These are phyloP conservation scores for Phytopythium ostracodes DNA, from an alignment of 352 stramenopile genomes.

Conservation along the genomic window DNA sequence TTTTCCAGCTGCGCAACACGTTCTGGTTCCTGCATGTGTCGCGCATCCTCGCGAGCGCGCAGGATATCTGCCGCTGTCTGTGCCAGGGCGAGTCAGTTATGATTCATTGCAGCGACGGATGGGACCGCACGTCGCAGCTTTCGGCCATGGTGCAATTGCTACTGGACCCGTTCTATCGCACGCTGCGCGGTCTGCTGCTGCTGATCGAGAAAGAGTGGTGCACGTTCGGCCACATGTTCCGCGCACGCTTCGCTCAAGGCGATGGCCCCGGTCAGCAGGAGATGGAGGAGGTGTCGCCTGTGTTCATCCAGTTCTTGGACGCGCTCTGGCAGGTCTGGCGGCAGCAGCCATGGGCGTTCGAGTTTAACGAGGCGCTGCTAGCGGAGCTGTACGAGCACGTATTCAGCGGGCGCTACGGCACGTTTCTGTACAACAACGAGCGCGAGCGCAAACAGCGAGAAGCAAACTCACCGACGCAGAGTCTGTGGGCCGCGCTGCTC, in stretches of 20 bases:
- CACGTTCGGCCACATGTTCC: constrained; percentile 99
- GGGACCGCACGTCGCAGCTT: constrained; percentile 98
- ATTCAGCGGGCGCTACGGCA: constrained; percentile 97
- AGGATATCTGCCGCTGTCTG: constrained; percentile 93
- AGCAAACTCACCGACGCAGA: constrained; percentile 49
- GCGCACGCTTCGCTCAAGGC: constrained; percentile 94
- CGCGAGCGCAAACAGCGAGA: constrained; percentile 71
- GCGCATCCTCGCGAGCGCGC: constrained; percentile 92
- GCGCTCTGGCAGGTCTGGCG: constrained; percentile 97
- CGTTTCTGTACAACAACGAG: constrained; percentile 97
- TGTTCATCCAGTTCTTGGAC: constrained; percentile 99
- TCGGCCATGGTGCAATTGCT: constrained; percentile 94
- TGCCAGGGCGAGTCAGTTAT: constrained; percentile 94
- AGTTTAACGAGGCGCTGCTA: constrained; percentile 95
- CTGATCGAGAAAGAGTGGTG: constrained; percentile 99
- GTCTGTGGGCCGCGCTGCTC: constrained; percentile 68
- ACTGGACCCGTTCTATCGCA: constrained; percentile 98
- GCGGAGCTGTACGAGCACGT: constrained; percentile 94
- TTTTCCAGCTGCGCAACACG: constrained; percentile 91
- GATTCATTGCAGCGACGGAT: constrained; percentile 99
- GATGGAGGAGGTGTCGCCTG: constrained; percentile 96
- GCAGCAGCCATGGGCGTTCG: constrained; percentile 96
- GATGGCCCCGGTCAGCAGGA: constrained; percentile 91
- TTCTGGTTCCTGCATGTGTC: constrained; percentile 98
- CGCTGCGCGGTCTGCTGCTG: constrained; percentile 91